These are phyloP conservation scores for Wallacemonas sp. DNA, from an alignment of 208 protist genomes.

Conservation along the genomic window DNA sequence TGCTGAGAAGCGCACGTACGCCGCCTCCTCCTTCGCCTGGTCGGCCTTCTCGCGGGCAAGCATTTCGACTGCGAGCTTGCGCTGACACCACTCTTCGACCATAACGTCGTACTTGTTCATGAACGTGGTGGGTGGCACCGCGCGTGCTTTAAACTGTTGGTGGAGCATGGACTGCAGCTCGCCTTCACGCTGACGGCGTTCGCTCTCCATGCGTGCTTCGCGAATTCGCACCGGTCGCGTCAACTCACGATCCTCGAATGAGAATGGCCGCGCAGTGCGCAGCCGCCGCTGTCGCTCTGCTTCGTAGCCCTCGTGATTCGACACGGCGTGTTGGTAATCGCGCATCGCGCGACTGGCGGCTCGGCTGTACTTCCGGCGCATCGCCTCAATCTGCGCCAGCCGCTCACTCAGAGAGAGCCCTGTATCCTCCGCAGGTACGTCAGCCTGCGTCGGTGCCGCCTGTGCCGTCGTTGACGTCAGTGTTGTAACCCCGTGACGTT, in stretches of 20 bases:
- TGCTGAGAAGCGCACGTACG: conserved; percentile 48
- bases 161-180: conserved; percentile 23
- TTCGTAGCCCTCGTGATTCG: conserved; percentile 51
- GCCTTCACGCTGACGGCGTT: conserved; percentile 31
- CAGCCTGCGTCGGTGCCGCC: not conserved
- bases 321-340: conserved; percentile 49
- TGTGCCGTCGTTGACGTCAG: not conserved
- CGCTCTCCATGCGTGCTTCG: conserved; percentile 36
- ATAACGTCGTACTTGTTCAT: conserved; percentile 91
- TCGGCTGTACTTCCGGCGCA: conserved; percentile 47
- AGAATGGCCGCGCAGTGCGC: conserved; percentile 42
- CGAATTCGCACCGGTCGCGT: conserved; percentile 36
- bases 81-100: conserved; percentile 89
- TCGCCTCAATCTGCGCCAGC: conserved; percentile 38
- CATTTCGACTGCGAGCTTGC: conserved; percentile 63
- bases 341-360: conserved; percentile 49
- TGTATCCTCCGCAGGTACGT: not conserved
- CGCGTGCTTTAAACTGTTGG: conserved; percentile 42
- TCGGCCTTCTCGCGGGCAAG: conserved; percentile 61
- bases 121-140: conserved; percentile 82
- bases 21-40: conserved; percentile 46
- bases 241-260: conserved; percentile 66
- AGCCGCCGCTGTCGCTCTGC: conserved; percentile 36
- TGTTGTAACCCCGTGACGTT: not conserved
- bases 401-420: conserved; percentile 21